These are phyloP conservation scores for Rhynchosporium secalis DNA, from an alignment of 2,329 filamentous ascomycete genomes.

Conservation along the genomic window DNA sequence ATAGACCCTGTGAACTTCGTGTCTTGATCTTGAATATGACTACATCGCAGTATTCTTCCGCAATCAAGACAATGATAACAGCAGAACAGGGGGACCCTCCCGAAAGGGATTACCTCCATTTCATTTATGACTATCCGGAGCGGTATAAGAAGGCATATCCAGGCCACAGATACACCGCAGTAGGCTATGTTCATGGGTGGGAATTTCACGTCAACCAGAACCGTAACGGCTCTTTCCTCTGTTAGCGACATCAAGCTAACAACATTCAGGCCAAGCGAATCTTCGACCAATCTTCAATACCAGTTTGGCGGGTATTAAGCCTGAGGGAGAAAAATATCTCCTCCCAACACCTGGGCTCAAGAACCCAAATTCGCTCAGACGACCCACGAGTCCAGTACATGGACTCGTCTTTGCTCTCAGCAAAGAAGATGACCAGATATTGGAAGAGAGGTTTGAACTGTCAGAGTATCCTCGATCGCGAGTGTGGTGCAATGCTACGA, in stretches of 20 bases:
- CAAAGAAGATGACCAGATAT: background rate
- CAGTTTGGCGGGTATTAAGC: background rate
- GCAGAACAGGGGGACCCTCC: too few relatives aligned
- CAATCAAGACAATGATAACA: background rate
- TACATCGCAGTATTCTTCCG: background rate
- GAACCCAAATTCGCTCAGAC: background rate
- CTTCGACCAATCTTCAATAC: background rate
- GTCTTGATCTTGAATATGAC: background rate
- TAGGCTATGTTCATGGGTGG: background rate
- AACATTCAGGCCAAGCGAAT: background rate
- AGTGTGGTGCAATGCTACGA: background rate
- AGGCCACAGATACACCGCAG: too few relatives aligned
- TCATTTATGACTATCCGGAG: background rate
- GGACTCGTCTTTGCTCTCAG: background rate
- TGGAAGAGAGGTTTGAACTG: background rate
- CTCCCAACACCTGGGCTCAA: background rate
- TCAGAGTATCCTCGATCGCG: background rate
- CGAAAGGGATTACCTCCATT: background rate
- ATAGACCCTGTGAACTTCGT: background rate
- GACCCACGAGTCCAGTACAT: background rate
- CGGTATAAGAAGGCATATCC: background rate
- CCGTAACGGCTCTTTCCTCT: background rate
- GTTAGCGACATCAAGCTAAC: background rate
- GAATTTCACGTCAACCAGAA: conserved; percentile 9
- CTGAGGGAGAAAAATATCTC: background rate